Percentiles rank a stretch among this genome's conserved stretches.
Evolutionary conservation across 768 basidiomycete genomes (phyloP).

Genomic region (Mycena epipterygia): DNA sequence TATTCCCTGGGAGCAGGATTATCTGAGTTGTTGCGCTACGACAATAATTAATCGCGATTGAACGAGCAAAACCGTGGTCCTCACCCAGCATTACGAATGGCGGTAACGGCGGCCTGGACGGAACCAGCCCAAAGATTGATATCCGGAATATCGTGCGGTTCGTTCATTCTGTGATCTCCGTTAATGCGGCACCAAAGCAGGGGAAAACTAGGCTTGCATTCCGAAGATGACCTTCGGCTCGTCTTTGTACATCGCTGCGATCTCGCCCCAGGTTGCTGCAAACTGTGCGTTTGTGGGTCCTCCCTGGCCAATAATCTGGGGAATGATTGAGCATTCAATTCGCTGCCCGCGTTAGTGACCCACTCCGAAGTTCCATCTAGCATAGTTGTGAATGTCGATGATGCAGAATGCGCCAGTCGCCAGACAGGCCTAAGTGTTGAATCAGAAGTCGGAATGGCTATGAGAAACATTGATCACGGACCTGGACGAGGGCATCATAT

Average conservation of each 20-base stretch:
- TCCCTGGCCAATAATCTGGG: conserved; percentile 71
- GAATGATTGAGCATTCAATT: not conserved
- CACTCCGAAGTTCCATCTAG: conserved; percentile 64
- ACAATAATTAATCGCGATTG: not conserved
- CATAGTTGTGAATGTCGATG: conserved; percentile 75
- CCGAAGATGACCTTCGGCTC: conserved; percentile 62
- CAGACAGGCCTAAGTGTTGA: conserved; percentile 52
- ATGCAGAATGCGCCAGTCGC: conserved; percentile 64
- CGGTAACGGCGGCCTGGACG: conserved; percentile 73
- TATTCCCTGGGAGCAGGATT: conserved; percentile 71
- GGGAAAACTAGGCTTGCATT: conserved; percentile 49
- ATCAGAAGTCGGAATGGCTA: not conserved
- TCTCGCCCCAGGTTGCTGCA: conserved; percentile 63
- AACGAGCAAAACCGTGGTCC: not conserved
- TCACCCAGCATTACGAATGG: conserved; percentile 68
- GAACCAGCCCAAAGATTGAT: conserved; percentile 63
- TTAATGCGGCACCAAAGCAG: not conserved
- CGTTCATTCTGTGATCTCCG: conserved; percentile 64
- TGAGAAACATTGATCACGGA: conserved; percentile 29
- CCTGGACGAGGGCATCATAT: conserved; percentile 68
- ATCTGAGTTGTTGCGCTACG: conserved; percentile 64
- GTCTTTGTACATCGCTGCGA: conserved; percentile 64
- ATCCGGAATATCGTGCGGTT: conserved; percentile 68
- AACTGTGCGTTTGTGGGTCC: conserved; percentile 69
- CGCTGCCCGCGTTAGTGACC: not conserved